Evolutionary conservation across 345 rosid genomes (phyloP), one percentile per base, ranked within the genome.

Genomic region (Camelina sativa): DNA sequence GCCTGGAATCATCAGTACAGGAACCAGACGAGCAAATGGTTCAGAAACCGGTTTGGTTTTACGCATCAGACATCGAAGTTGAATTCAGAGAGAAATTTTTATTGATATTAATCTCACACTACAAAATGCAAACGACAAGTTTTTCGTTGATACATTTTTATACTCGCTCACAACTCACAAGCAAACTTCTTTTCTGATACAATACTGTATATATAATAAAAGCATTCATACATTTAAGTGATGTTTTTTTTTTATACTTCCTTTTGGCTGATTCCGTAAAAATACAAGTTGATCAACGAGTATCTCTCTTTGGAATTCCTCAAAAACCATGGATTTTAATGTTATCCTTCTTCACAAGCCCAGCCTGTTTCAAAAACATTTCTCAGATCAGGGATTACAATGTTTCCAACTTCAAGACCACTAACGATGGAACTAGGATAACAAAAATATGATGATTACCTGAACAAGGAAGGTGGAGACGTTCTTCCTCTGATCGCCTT

Each of bases 301-400:
- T 20, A 28, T 65, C 48, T 65, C 25, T 2, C 41, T 28, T 25
- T 52, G 53, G 56, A 64, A 23, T 48, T 34, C 38, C 64, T 86
- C 67, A 88, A 74, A 91, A 91, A 67, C 97, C 94, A 82, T 91
- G 97, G 55, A 91, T 88, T 79, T 91, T 91, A 79, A 91, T 91
- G 44, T 81, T 79, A 16, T 91, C 90, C 85, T 88, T 88, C 91
- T 84, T 87, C 89, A 91, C 90, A 70, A 91, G 84, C 55, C 89
- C 93, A 66, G 92, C 92, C 97, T 88, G 87, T 20, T 80, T 23
- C 57, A 69, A n/a, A 30, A 76, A n/a, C 30, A 76, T 34, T n/a
- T 22, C 9, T n/a, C 47, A 38, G 15, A 56, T 71, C 76, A 69
- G 50, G 4, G 4, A 71, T 2, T 34, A 25, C 40, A 17, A 55